These are phyloP conservation scores for Albophoma yamanashiensis DNA, from an alignment of 2,329 filamentous ascomycete species.

Conservation along the genomic window DNA sequence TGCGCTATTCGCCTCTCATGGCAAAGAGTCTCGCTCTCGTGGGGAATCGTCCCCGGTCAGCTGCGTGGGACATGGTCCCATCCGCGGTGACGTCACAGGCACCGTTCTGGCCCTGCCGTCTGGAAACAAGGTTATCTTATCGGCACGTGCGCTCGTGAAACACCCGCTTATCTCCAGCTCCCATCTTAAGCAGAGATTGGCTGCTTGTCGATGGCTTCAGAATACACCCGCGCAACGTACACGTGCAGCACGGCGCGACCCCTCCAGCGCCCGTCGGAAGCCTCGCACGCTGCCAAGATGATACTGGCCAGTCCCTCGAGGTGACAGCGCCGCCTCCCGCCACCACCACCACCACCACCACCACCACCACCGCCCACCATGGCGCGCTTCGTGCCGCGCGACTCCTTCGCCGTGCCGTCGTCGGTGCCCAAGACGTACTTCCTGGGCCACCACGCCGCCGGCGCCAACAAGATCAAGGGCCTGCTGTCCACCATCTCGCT, in stretches of 20 bases:
- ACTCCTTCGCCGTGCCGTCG: slow-evolving; percentile 57
- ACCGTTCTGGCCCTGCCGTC: background rate
- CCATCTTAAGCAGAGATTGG: too few species aligned
- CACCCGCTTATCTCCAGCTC: background rate
- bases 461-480: slow-evolving; percentile 70
- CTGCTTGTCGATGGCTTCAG: background rate
- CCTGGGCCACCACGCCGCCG: slow-evolving; percentile 82
- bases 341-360: too few species aligned
- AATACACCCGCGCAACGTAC: background rate
- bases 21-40: background rate
- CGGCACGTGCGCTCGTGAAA: background rate
- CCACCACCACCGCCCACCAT: background rate
- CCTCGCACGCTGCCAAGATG: background rate
- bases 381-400: slow-evolving; percentile 58
- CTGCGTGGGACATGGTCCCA: background rate
- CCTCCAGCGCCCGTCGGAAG: background rate
- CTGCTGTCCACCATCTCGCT: slow-evolving; percentile 73
- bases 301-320: background rate
- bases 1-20: background rate
- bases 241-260: background rate
- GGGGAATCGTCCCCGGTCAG: background rate
- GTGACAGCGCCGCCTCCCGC: background rate
- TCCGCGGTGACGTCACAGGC: background rate
- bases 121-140: slow-evolving; percentile 1
- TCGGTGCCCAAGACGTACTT: slow-evolving; percentile 86